Base-by-base conservation (phyloP, 805 yeast species). In the Ogataea ganodermae region DNA sequence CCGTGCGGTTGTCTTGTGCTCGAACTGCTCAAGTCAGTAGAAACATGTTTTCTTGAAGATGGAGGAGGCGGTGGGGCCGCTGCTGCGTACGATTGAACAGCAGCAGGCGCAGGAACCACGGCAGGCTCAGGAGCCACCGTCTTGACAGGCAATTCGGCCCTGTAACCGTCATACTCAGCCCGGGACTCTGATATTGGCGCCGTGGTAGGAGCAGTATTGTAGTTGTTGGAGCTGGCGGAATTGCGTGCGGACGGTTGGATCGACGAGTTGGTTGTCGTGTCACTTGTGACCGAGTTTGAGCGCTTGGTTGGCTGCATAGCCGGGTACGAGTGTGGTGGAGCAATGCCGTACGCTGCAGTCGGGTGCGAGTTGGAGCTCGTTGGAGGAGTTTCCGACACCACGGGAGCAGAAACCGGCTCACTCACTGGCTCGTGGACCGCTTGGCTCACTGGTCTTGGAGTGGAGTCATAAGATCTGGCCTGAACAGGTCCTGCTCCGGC, bases 11-110 rank as follows among this genome's bases (percentile, higher is more conserved):
- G 58, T 45, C 60, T 55, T 5, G 44, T 23, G 10, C 44, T 43
- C 2, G 50, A 5, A n/a, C 33, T 18, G 14, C 53, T 24, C 32
- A 52, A 26, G 32, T 60, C 59, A 12, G 59, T 36, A 5, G 56
- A 28, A 17, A 52, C 48, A 43, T 65, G 68, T 44, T 63, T 66
- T 56, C 71, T 65, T 1, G 69, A 57, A 6, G 58, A 48, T 45
- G 69, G 70, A 20, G 66, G 71, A 20, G 69, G 72, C 20, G 70
- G 71, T 31, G 66, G 63, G 17, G 54, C 48, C 3, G 51, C 18
- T 10, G 52, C 26, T n/a, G 35, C 28, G 14, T 47, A 46, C 30
- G 46, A 55, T 16, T 61, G 59, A 16, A 54, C 50, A 28, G 41
- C 32, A 2, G 27, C 8, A 22, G 32, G 44, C 3, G 26, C 42